These are phyloP conservation scores for Penicillium paxilli DNA, from an alignment of 495 filamentous ascomycete species.

Conservation along the genomic window DNA sequence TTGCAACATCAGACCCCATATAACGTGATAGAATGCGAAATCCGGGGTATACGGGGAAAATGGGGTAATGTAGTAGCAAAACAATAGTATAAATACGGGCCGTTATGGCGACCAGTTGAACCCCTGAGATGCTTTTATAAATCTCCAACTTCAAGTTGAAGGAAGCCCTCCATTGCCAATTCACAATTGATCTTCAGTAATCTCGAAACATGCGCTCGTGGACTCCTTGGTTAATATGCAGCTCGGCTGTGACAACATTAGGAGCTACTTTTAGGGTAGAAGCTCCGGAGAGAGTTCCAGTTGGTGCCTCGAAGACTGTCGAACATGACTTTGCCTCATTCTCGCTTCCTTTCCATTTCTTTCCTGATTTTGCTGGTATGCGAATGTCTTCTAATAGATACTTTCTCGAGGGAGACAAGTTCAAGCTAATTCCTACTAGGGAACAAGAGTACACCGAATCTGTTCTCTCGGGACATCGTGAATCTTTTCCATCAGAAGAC, in stretches of 20 bases:
- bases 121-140: background rate
- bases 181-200: no score
- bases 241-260: background rate
- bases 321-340: conserved; percentile 10
- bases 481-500: conserved; percentile 11
- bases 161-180: no score
- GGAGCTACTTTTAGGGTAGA: background rate
- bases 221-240: background rate
- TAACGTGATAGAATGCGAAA: background rate
- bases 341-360: conserved; percentile 10
- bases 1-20: conserved; percentile 1
- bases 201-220: background rate
- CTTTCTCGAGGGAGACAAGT: background rate
- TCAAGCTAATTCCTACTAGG: background rate
- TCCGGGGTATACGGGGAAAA: background rate
- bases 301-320: conserved; percentile 1
- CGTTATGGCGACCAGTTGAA: background rate
- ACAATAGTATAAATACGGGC: background rate
- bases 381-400: background rate
- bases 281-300: background rate
- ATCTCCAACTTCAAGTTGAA: no score
- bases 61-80: no score
- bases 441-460: conserved; percentile 14
- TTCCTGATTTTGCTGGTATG: conserved; percentile 10
- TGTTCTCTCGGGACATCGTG: conserved; percentile 14